Evolutionary conservation across 1,284 basidiomycete species (phyloP).

Genomic region (Trametes versicolor): DNA sequence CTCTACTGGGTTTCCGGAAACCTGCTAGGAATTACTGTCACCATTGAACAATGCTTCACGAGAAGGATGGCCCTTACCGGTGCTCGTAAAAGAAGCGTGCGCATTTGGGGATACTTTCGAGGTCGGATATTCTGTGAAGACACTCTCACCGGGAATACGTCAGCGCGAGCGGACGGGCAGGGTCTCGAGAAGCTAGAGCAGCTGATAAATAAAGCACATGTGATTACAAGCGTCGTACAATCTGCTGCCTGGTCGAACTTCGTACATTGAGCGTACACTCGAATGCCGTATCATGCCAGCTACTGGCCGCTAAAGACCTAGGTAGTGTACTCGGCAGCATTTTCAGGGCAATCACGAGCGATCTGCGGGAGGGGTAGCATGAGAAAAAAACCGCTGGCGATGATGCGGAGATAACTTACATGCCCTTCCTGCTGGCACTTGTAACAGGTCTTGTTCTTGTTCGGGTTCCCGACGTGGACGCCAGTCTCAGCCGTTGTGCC

Average conservation of each 20-base stretch:
- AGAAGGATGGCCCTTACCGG: too few relatives aligned
- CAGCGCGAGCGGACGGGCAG: constrained; percentile 8
- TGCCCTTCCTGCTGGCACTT: constrained; percentile 88
- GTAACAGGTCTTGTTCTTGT: constrained; percentile 84
- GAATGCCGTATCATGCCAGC: constrained; percentile 24
- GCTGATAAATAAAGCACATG: constrained; percentile 39
- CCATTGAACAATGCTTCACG: too few relatives aligned
- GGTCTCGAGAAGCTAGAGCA: constrained; percentile 29
- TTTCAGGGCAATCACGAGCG: constrained; percentile 81
- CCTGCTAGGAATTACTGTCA: too few relatives aligned
- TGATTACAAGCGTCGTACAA: constrained; percentile 32
- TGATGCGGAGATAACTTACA: constrained; percentile 54
- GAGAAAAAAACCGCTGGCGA: not conserved
- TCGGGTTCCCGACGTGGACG: constrained; percentile 47
- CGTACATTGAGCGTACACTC: constrained; percentile 30
- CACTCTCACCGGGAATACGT: not conserved
- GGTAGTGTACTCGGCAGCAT: constrained; percentile 48
- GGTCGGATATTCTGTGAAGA: too few relatives aligned
- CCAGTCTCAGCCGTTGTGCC: constrained; percentile 60
- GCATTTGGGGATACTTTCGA: too few relatives aligned
- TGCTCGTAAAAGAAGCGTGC: too few relatives aligned
- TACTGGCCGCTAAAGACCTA: constrained; percentile 29
- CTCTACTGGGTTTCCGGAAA: too few relatives aligned
- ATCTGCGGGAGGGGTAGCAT: constrained; percentile 56
- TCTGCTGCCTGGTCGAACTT: constrained; percentile 28